Conservation (phyloP, 169 alveolate genomes). For the Besnoitia besnoiti region DNA sequence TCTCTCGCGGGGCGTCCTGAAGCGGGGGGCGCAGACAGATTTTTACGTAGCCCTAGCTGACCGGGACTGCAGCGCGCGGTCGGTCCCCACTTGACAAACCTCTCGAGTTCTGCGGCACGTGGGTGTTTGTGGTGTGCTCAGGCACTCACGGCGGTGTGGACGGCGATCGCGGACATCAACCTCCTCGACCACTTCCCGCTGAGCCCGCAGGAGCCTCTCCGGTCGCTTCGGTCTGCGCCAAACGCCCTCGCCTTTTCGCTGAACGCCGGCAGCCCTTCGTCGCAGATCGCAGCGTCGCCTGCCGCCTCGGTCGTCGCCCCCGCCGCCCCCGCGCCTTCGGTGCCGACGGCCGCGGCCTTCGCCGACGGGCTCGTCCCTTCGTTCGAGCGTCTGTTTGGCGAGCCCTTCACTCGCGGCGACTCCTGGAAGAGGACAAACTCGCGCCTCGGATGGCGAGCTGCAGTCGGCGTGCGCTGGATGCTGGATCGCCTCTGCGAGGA, state of each 20-base stretch:
- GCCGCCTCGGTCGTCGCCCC: background rate
- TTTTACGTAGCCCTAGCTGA: too few relatives aligned
- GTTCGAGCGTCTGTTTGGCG: background rate
- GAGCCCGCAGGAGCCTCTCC: background rate
- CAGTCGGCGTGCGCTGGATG: slow-evolving; percentile 33
- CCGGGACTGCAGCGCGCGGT: too few relatives aligned
- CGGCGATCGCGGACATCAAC: slow-evolving; percentile 49
- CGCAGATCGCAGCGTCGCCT: background rate
- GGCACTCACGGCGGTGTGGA: slow-evolving; percentile 68
- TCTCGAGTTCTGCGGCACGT: too few relatives aligned
- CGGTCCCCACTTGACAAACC: too few relatives aligned
- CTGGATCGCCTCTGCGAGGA: slow-evolving; percentile 64
- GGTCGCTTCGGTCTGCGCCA: background rate
- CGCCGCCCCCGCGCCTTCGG: background rate
- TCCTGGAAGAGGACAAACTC: background rate
- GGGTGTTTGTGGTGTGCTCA: background rate
- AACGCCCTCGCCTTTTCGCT: background rate
- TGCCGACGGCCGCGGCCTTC: background rate
- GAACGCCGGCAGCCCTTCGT: too few relatives aligned
- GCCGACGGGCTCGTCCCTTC: background rate
- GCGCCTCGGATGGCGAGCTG: background rate
- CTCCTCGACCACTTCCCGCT: slow-evolving; percentile 43
- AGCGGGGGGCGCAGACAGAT: too few relatives aligned
- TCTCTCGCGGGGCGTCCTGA: too few relatives aligned
- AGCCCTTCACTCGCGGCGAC: background rate